phyloP scores from a whole-genome alignment of 495 filamentous ascomycete genomes.

The Penicillium angulare region DNA sequence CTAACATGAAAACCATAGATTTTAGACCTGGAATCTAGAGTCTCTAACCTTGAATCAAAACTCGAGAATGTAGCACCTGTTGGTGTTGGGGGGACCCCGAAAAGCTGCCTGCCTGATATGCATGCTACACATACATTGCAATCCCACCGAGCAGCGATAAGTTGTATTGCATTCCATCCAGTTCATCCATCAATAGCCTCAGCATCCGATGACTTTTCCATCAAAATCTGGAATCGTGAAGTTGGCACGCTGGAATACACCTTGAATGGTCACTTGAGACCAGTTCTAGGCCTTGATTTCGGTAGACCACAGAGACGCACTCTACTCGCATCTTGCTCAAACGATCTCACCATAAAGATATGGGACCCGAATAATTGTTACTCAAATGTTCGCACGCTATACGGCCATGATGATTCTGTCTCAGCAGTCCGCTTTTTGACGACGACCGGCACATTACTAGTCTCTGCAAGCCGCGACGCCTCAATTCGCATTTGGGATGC shows the following conservation, averaged over 20 bases:
- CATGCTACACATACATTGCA: conserved; percentile 76
- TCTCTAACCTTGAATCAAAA: conserved; percentile 68
- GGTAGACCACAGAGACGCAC: conserved; percentile 79
- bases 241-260: conserved; percentile 86
- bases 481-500: neutral
- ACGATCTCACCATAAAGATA: conserved; percentile 88
- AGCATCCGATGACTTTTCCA: conserved; percentile 84
- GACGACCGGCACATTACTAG: conserved; percentile 72
- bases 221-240: conserved; percentile 99
- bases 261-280: conserved; percentile 87
- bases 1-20: conserved; percentile 56
- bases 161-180: conserved; percentile 89
- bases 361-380: conserved; percentile 93
- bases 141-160: conserved; percentile 77
- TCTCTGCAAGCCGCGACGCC: conserved; percentile 22
- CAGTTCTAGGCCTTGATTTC: conserved; percentile 84
- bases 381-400: conserved; percentile 87
- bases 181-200: conserved; percentile 86
- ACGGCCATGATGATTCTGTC: conserved; percentile 89
- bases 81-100: conserved; percentile 68
- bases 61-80: conserved; percentile 83
- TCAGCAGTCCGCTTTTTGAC: conserved; percentile 84
- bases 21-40: conserved; percentile 82
- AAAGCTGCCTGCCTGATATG: conserved; percentile 77
- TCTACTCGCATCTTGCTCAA: conserved; percentile 82